Base-by-base conservation (phyloP, 2,329 filamentous ascomycete species). In the Trematosphaeria pertusa region DNA sequence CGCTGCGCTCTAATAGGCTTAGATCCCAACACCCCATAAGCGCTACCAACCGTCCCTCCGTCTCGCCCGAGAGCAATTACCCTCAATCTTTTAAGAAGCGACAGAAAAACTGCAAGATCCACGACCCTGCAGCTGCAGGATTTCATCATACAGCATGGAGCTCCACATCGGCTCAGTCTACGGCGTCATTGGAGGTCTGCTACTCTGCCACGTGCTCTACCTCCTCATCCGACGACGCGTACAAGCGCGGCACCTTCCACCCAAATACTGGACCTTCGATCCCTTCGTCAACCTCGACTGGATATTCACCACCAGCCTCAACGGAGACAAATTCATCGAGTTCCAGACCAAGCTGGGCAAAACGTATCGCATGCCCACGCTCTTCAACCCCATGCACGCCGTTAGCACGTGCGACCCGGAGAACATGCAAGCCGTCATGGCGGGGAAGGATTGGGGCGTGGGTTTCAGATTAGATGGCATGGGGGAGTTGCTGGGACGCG, bases 371-470 rank as follows among this genome's bases (percentile, higher is more conserved):
- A 14, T 46, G 5, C 14, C 43, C 3, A 39, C 31, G 4, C 7
- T 33, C 9, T 26, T n/a, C n/a, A 28, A 26, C 6, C 43, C 35
- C 4, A 38, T 39, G 35, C 14, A 35, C 7, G 18, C 35, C 9
- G 22, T 47, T 7, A 10, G 41, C 17, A 42, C 32, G 12, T 37
- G 31, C 26, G 10, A 47, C n/a, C 17, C 32, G 1, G 31, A 37
- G 3, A 47, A 37, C n/a, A 28, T 41, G 7, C 12, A 37, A 9
- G 28, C 32, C 8, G 24, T 47, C n/a, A 22, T 12, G 4, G 24
- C 10, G 5, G 44, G 44, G 3, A 41, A 47, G 15, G 37, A 47
- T 19, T 47, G 44, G 44, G 38, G 44, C 14, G 26, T 39, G 14
- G 44, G 34, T 24, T 47, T 30, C 7, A 14, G 44, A 12, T 31